Conservation (phyloP, 257 asterid species). For the Cordia subcordata region DNA sequence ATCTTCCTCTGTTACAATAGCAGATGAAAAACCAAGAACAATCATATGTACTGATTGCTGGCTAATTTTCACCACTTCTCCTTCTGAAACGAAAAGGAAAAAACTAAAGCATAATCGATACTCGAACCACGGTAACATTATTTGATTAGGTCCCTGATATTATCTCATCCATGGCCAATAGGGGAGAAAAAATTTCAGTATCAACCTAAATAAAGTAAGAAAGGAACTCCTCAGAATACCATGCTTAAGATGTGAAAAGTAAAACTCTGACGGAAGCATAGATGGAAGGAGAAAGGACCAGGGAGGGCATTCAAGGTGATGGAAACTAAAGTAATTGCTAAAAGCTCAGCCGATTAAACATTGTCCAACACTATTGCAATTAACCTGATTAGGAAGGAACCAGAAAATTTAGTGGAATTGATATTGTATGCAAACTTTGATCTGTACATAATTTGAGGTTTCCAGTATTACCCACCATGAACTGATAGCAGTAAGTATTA, state of each 20-base stretch:
- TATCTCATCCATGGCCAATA: too few species aligned
- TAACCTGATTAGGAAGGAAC: background rate
- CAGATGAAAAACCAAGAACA: slow-evolving; percentile 79
- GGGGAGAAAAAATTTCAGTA: too few species aligned
- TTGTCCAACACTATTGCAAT: too few species aligned
- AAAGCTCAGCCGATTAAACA: background rate
- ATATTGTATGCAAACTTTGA: too few species aligned
- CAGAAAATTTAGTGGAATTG: background rate
- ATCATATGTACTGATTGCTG: slow-evolving; percentile 52
- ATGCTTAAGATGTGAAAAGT: too few species aligned
- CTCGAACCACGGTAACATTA: background rate
- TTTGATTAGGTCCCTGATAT: too few species aligned
- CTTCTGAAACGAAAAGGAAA: slow-evolving; percentile 50
- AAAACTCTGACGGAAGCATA: background rate
- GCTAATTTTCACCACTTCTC: slow-evolving; percentile 67
- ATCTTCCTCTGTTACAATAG: slow-evolving; percentile 52
- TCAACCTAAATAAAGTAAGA: too few species aligned
- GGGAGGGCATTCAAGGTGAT: background rate
- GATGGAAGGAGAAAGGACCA: background rate
- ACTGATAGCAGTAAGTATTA: slow-evolving; percentile 15
- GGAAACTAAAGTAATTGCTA: background rate
- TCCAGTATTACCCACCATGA: background rate
- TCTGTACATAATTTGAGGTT: too few species aligned
- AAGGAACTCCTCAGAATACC: too few species aligned
- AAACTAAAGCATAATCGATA: slow-evolving; percentile 1